Evolutionary conservation across 306 rosid species (phyloP).

Genomic region (Ziziphus jujuba): DNA sequence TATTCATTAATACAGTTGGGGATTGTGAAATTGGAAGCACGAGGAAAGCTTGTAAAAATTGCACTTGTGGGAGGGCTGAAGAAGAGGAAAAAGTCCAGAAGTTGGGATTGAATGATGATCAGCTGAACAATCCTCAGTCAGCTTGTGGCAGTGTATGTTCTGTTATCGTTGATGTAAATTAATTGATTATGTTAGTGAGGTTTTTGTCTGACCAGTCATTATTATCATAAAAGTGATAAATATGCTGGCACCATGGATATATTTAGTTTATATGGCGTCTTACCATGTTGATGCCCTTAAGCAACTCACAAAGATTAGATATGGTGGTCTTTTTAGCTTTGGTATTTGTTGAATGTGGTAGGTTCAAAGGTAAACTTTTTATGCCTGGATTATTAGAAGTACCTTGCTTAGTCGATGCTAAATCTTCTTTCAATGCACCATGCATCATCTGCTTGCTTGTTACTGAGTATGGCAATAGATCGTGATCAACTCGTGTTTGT

Average conservation of each 20-base stretch:
- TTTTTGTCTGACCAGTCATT: background rate
- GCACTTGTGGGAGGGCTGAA: constrained; percentile 92
- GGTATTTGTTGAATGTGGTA: no score
- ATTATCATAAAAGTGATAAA: background rate
- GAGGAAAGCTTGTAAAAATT: constrained; percentile 94
- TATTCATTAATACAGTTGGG: constrained; percentile 43
- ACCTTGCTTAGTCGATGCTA: background rate
- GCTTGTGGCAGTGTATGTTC: constrained; percentile 85
- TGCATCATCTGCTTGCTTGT: background rate
- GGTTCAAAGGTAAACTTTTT: no score
- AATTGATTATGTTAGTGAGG: background rate
- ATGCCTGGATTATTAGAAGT: no score
- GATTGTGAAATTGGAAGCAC: constrained; percentile 88
- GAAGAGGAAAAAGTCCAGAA: constrained; percentile 81
- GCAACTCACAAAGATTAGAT: background rate
- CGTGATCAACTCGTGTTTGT: background rate
- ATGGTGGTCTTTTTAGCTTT: background rate
- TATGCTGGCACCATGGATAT: background rate
- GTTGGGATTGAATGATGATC: constrained; percentile 67
- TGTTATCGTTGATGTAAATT: constrained; percentile 14
- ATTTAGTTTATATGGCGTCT: background rate
- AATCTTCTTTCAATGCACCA: background rate
- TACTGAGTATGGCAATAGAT: background rate
- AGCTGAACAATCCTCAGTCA: constrained; percentile 76
- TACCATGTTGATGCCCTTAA: background rate